These are phyloP conservation scores for Penicillium sp. DNA, from an alignment of 2,329 filamentous ascomycete species.

Conservation along the genomic window DNA sequence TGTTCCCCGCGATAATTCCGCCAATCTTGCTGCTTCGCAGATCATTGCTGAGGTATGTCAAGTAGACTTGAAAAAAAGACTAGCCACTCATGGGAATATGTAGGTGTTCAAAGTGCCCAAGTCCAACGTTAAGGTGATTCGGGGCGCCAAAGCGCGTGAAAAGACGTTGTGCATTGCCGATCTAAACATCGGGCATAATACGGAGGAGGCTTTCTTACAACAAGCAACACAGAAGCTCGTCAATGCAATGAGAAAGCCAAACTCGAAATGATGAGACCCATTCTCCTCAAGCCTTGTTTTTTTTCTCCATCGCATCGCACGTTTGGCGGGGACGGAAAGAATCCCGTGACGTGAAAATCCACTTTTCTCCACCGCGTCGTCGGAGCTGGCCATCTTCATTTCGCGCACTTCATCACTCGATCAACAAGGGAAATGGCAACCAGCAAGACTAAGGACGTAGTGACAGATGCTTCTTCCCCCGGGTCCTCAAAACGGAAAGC, in stretches of 20 bases:
- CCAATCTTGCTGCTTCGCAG: conserved; percentile 68
- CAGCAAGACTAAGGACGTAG: background rate
- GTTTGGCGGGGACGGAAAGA: conserved; percentile 5
- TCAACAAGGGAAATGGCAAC: background rate
- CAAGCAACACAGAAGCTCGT: conserved; percentile 22
- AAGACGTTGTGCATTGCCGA: conserved; percentile 59
- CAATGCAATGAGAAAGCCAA: conserved; percentile 20
- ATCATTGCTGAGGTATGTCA: conserved; percentile 63
- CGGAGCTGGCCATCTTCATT: background rate
- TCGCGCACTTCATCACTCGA: background rate
- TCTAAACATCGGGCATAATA: conserved; percentile 33
- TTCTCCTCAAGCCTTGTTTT: too few relatives aligned
- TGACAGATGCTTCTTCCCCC: background rate
- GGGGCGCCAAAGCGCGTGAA: conserved; percentile 66
- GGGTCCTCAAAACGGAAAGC: conserved; percentile 33
- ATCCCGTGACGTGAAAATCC: conserved; percentile 26
- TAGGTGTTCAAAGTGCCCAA: conserved; percentile 67
- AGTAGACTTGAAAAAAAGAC: background rate
- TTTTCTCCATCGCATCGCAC: too few relatives aligned
- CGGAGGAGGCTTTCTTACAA: conserved; percentile 36
- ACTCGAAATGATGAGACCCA: background rate
- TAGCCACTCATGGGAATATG: background rate
- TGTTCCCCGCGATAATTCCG: conserved; percentile 68
- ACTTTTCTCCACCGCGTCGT: conserved; percentile 8
- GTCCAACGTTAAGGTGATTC: conserved; percentile 65